Evolutionary conservation across 2,329 filamentous ascomycete species (phyloP).

Genomic region (Colletotrichum melonis): DNA sequence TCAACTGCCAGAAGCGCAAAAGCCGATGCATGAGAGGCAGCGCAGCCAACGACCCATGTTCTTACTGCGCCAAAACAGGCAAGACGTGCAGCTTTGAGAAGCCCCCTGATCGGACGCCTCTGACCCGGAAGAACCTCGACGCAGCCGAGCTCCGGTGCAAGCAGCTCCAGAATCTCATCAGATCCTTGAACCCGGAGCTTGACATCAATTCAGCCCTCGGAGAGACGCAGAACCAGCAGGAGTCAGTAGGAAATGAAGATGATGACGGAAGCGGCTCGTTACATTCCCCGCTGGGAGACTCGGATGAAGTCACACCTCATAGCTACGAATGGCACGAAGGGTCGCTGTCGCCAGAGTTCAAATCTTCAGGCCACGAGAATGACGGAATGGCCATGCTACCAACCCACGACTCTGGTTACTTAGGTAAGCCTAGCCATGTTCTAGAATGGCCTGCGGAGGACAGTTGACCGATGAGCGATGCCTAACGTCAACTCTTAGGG

Average conservation of each 20-base stretch:
- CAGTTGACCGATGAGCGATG: neutral
- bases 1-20: slow-evolving; percentile 37
- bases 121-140: slow-evolving; percentile 50
- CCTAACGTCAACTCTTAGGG: slow-evolving; percentile 20
- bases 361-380: slow-evolving; percentile 28
- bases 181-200: slow-evolving; percentile 41
- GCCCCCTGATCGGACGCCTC: slow-evolving; percentile 46
- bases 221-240: neutral
- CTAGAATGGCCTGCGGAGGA: neutral
- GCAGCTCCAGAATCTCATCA: slow-evolving; percentile 43
- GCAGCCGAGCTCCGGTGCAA: slow-evolving; percentile 43
- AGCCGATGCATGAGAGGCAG: slow-evolving; percentile 34
- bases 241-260: slow-evolving; percentile 5
- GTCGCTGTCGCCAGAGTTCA: slow-evolving; percentile 17
- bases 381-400: slow-evolving; percentile 43
- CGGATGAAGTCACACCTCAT: slow-evolving; percentile 20
- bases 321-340: slow-evolving; percentile 40
- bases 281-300: neutral
- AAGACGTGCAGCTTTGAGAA: slow-evolving; percentile 47
- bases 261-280: neutral
- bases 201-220: slow-evolving; percentile 40
- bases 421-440: slow-evolving; percentile 35
- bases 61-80: slow-evolving; percentile 43
- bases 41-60: slow-evolving; percentile 38
- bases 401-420: slow-evolving; percentile 40